Percentiles rank a stretch among this genome's conserved stretches.
These are phyloP conservation scores for Hyphodiscus hymeniophilus DNA, from an alignment of 495 filamentous ascomycete species.

Conservation along the genomic window DNA sequence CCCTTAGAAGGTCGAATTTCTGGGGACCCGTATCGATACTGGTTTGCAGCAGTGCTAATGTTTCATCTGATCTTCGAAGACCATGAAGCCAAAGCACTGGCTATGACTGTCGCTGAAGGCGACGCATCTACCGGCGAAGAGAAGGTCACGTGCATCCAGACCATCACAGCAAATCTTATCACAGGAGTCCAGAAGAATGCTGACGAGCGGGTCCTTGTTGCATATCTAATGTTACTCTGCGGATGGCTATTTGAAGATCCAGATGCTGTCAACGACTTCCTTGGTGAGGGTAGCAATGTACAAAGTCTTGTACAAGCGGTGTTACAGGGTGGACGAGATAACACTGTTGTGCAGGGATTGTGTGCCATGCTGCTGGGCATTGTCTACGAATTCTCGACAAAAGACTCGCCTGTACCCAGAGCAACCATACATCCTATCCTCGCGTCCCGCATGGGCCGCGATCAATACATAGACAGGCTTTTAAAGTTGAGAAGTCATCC, in stretches of 20 bases:
- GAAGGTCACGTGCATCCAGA: conserved; percentile 89
- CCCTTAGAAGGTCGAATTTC: conserved; percentile 44
- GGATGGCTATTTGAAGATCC: conserved; percentile 91
- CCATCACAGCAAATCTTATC: conserved; percentile 73
- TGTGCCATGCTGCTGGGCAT: conserved; percentile 79
- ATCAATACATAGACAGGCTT: conserved; percentile 83
- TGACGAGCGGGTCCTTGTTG: conserved; percentile 75
- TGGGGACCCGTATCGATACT: conserved; percentile 81
- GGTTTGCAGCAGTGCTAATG: conserved; percentile 86
- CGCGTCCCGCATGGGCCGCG: conserved; percentile 69
- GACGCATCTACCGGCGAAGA: conserved; percentile 89
- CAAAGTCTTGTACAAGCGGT: conserved; percentile 68
- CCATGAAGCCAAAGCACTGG: conserved; percentile 65
- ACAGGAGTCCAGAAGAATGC: conserved; percentile 62
- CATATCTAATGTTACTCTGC: conserved; percentile 87
- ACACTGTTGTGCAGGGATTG: conserved; percentile 68
- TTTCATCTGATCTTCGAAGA: conserved; percentile 86
- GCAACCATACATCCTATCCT: conserved; percentile 76
- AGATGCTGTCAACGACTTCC: conserved; percentile 85
- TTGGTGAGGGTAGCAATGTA: conserved; percentile 89
- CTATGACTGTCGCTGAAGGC: conserved; percentile 79
- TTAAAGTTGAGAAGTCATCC: conserved; percentile 69
- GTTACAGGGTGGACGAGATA: conserved; percentile 48
- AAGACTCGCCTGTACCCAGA: conserved; percentile 86
- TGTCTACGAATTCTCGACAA: conserved; percentile 94